Conservation (phyloP, 2,329 filamentous ascomycete species). For the Talaromyces sp. region DNA sequence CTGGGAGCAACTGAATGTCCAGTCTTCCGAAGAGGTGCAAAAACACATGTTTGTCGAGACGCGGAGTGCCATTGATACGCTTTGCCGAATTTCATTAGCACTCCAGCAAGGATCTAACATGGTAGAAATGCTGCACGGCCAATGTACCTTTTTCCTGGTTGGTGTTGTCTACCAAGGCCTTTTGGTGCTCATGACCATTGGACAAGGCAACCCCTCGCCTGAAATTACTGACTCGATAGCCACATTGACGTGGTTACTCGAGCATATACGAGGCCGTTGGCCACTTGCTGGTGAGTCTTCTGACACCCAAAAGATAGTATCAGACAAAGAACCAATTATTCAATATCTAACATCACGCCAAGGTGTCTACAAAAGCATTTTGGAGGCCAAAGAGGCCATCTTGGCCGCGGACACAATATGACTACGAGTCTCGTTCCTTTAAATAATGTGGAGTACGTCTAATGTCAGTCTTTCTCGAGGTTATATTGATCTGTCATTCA, state of each 20-base stretch:
- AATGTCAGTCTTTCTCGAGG: neutral
- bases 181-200: slow-evolving; percentile 6
- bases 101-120: slow-evolving; percentile 6
- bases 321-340: too few species aligned
- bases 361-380: slow-evolving; percentile 10
- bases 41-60: slow-evolving; percentile 10
- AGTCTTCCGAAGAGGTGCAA: slow-evolving; percentile 3
- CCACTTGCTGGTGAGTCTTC: slow-evolving; percentile 7
- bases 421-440: neutral
- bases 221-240: neutral
- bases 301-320: neutral
- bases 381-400: slow-evolving; percentile 7
- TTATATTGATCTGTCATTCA: neutral
- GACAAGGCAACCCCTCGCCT: slow-evolving; percentile 9
- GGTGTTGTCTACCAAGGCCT: slow-evolving; percentile 1
- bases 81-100: slow-evolving; percentile 9
- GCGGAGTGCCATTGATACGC: slow-evolving; percentile 10
- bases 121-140: neutral
- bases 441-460: neutral
- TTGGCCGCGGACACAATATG: neutral
- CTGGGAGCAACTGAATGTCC: slow-evolving; percentile 2
- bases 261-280: slow-evolving; percentile 9
- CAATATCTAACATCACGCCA: neutral
- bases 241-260: neutral
- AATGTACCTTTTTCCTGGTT: slow-evolving; percentile 11